Percentiles rank a stretch among this genome's conserved stretches.
Evolutionary conservation across 805 yeast genomes (phyloP).

Genomic region (Candida broadrunensis): DNA sequence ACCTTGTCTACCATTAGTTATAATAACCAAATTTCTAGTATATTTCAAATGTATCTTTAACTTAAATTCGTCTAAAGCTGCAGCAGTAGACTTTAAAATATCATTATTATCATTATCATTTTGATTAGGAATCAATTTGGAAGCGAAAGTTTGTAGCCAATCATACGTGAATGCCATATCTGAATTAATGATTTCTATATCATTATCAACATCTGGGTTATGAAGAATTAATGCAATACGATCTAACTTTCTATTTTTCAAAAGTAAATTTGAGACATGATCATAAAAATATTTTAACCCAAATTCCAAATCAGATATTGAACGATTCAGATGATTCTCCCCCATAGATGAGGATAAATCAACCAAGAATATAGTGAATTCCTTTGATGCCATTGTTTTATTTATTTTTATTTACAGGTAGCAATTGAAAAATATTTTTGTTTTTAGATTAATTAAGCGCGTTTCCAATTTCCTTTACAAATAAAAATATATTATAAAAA

Average conservation of each 20-base stretch:
- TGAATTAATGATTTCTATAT: slow-evolving; percentile 3
- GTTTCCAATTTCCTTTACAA: too few relatives aligned
- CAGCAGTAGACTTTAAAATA: neutral
- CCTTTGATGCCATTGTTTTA: slow-evolving; percentile 17
- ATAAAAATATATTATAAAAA: too few relatives aligned
- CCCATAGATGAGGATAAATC: slow-evolving; percentile 49
- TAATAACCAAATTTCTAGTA: slow-evolving; percentile 32
- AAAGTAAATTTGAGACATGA: slow-evolving; percentile 23
- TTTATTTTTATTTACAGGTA: too few relatives aligned
- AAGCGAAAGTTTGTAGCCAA: slow-evolving; percentile 1
- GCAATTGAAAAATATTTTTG: too few relatives aligned
- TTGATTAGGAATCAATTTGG: neutral
- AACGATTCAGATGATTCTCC: slow-evolving; percentile 33
- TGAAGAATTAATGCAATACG: slow-evolving; percentile 26
- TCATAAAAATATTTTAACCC: slow-evolving; percentile 42
- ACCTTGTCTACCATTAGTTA: slow-evolving; percentile 22
- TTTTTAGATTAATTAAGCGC: too few relatives aligned
- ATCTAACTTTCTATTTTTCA: slow-evolving; percentile 38
- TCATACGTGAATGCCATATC: slow-evolving; percentile 6
- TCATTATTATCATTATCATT: neutral
- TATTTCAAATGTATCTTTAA: slow-evolving; percentile 20
- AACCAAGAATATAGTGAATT: slow-evolving; percentile 45
- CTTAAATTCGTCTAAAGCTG: slow-evolving; percentile 7
- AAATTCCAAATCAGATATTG: slow-evolving; percentile 32
- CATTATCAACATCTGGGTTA: neutral